Evolutionary conservation across 306 rosid genomes (phyloP), one percentile per base, ranked within the genome.

Genomic region (Vigna angularis): DNA sequence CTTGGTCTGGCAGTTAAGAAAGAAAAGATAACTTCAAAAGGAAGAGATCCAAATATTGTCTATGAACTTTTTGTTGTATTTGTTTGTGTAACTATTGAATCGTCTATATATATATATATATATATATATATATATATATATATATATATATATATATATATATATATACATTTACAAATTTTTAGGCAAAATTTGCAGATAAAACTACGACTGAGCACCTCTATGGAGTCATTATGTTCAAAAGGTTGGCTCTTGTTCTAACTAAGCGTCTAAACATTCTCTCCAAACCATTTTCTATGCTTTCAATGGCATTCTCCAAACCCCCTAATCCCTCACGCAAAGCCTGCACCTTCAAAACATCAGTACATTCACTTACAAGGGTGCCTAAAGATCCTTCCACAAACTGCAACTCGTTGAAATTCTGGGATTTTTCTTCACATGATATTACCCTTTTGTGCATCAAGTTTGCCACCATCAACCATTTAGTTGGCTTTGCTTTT

Each of bases 181-280:
- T 38, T 66, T 51, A 48, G 66, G 6, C 52, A 26, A 77, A 81
- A 78, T 30, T 62, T 71, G 73, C 15, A 72, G 48, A 50, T 4
- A 17, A 7, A 42, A 78, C 8, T 18, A 11, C 16, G 72, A 44
- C 18, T 85, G 89, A 53, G 3, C 16, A 47, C 0, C 12, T 24
- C 30, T 58, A 58, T 51, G 86, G 90, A 53, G 92, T 86, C 65
- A 84, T 71, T 45, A 88, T 82, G 87, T 92, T 92, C 85, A 90
- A 70, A 40, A 92, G 89, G 5, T 74, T 81, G 66, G 88, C 77
- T 79, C 93, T 92, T 6, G 84, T 73, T 55, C 76, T 92, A 9
- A 92, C 79, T 87, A 92, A 70, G 58, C 78, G 76, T 88, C 90
- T 87, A 75, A 82, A 88, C 58, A 88, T 7, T 7, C 59, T 69